Base-by-base conservation (phyloP, 257 asterid species). In the Ehretia macrophylla region DNA sequence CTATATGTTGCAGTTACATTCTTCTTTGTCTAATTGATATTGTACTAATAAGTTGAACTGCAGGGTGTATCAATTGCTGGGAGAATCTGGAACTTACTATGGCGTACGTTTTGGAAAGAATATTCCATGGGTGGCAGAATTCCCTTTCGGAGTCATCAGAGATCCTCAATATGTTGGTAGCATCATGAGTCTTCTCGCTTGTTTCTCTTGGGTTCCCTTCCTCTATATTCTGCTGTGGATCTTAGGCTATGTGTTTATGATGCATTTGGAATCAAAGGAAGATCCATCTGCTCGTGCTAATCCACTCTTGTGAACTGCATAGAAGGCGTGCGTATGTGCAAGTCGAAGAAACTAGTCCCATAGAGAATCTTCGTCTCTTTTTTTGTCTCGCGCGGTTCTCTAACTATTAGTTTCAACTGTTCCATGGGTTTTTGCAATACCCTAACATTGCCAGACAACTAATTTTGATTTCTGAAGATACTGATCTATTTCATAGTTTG, bases 91-190 rank as follows among this genome's bases (percentile, higher is more conserved):
- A 49, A 86, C 97, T 8, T 92, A 88, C 73, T 92, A 92, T 58
- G 99, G 99, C 0, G 86, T 92, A 37, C 88, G 99, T 16, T 92
- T 92, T 38, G 97, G 97, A 17, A 92, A 84, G 88, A 68, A 51
- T 60, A 71, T 92, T 48, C 94, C 94, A 0, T 88, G 97, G 99
- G 96, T 77, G 60, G 88, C 87, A 0, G 77, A 74, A 52, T 92
- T 88, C 52, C 99, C 97, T 0, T 88, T 92, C 17, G 99, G 99
- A 66, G 91, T 86, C 20, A 78, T 92, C 39, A 73, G 51, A 1
- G 99, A 92, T 78, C 99, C 99, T 59, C 99, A 92, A 75, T 92
- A 92, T 16, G 85, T 84, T 0, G 97, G 99, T 50, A 84, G 95
- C 82, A 68, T 92, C 57, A 11, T 75, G 82, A 86, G 99, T 77